Conservation (phyloP, 805 yeast species). For the Lipomyces sp. region DNA sequence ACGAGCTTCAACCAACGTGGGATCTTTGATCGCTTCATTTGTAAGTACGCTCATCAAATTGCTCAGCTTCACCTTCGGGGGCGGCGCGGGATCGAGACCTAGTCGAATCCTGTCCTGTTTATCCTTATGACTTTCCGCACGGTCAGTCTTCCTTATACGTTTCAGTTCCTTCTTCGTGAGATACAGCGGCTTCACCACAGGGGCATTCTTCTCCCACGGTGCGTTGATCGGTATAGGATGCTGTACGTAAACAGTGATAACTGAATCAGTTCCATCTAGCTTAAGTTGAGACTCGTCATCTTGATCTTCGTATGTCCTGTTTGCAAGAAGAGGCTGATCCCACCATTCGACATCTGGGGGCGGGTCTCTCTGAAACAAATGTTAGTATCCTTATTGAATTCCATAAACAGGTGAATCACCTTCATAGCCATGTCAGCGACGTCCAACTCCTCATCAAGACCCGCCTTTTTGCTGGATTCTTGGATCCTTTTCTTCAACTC, state of each 20-base stretch:
- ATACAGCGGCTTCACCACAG: constrained; percentile 54
- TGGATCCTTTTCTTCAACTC: constrained; percentile 47
- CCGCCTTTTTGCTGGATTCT: constrained; percentile 46
- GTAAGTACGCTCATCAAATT: constrained; percentile 88
- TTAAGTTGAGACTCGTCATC: constrained; percentile 39
- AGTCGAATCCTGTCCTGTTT: constrained; percentile 75
- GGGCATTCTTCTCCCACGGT: constrained; percentile 58
- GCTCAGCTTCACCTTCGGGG: constrained; percentile 81
- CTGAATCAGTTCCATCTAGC: constrained; percentile 49
- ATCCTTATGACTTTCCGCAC: constrained; percentile 67
- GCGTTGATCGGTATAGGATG: constrained; percentile 76
- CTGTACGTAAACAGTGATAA: constrained; percentile 73
- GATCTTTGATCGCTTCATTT: constrained; percentile 83
- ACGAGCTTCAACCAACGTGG: constrained; percentile 78
- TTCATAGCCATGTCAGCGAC: constrained; percentile 63
- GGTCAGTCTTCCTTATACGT: constrained; percentile 69
- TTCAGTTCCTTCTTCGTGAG: constrained; percentile 79
- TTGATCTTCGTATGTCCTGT: constrained; percentile 44
- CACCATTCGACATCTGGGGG: constrained; percentile 89
- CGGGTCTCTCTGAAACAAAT: constrained; percentile 29
- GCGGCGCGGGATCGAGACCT: constrained; percentile 86
- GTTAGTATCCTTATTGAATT: neutral
- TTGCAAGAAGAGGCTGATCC: constrained; percentile 67
- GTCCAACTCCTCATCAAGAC: constrained; percentile 56
- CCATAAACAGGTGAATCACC: constrained; percentile 30